Base-by-base conservation (phyloP, 2,329 filamentous ascomycete species). In the Trichocomaceae sp. region DNA sequence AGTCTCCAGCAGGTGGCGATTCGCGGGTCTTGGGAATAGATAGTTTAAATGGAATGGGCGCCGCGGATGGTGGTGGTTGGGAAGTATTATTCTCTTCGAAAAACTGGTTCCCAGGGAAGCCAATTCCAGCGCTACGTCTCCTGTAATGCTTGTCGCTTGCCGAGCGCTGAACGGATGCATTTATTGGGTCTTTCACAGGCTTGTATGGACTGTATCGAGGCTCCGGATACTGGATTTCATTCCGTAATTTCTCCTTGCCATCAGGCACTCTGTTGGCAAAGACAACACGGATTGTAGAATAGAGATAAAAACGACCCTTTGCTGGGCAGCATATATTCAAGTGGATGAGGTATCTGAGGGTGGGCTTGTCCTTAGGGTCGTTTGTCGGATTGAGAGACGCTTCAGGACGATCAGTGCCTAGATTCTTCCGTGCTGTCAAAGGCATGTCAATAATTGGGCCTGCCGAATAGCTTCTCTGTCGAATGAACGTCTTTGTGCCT, bases 261-360 rank as follows among this genome's bases (percentile, higher is more conserved):
- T 97, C 93, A 0, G 93, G 92, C 0, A 96, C 92, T 23, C 93
- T 84, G 67, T 97, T 97, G 52, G 93, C 93, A 68, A 99, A 99
- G 2, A 99, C 92, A 35, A 97, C 89, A 13, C 93, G 85, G 56
- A 97, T 87, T 63, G 83, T 90, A 64, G 93, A 95, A 75, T 97
- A 93, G 5, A 99, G 77, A 64, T 90, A 97, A 69, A 85, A 95
- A 12, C 91, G 84, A 5, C 88, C 90, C 59, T 85, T 87, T 0
- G 85, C 83, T 0, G 90, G 87, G 64, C 86, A 92, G 72, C 92
- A 97, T 55, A 99, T 93, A 67, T 97, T 90, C 50, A 99, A 67
- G 66, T 99, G 93, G 52, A 96, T 84, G 17, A 99, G 79, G 70
- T 99, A 97, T 50, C 93, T 83, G 37, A 99, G 75, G 19, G 87